phyloP scores from a whole-genome alignment of 2,329 filamentous ascomycete species.

The Tolypocladium endophyticum region DNA sequence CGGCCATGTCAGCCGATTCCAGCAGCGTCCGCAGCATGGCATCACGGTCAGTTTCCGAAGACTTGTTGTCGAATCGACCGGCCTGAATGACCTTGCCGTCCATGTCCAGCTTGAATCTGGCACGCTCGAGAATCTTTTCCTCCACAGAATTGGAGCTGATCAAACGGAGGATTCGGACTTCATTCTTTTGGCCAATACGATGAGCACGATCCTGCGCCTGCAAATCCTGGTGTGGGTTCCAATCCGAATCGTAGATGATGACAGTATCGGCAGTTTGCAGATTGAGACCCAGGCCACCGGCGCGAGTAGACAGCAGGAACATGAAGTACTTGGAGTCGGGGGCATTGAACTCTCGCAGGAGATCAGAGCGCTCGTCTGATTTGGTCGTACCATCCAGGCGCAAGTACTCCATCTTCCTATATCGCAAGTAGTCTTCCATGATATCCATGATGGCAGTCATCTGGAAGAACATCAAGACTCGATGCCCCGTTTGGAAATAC shows the following conservation, averaged over 20 bases:
- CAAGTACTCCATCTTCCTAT: conserved; percentile 73
- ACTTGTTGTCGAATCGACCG: conserved; percentile 99
- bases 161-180: conserved; percentile 88
- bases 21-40: conserved; percentile 90
- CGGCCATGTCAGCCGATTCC: conserved; percentile 66
- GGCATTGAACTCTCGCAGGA: conserved; percentile 81
- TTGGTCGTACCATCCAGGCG: conserved; percentile 96
- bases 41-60: conserved; percentile 94
- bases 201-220: conserved; percentile 99
- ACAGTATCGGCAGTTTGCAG: conserved; percentile 96
- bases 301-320: conserved; percentile 96
- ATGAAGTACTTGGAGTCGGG: conserved; percentile 91
- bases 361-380: conserved; percentile 88
- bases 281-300: conserved; percentile 94
- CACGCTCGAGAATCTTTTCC: conserved; percentile 95
- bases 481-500: conserved; percentile 82
- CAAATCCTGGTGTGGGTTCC: conserved; percentile 98
- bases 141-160: conserved; percentile 97
- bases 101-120: conserved; percentile 97
- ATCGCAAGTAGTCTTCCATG: conserved; percentile 94
- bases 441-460: conserved; percentile 99
- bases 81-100: conserved; percentile 99
- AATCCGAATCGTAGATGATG: conserved; percentile 99
- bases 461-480: conserved; percentile 99
- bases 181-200: conserved; percentile 99